Base-by-base conservation (phyloP, 108 stramenopile species). In the Conticribra guillardii region DNA sequence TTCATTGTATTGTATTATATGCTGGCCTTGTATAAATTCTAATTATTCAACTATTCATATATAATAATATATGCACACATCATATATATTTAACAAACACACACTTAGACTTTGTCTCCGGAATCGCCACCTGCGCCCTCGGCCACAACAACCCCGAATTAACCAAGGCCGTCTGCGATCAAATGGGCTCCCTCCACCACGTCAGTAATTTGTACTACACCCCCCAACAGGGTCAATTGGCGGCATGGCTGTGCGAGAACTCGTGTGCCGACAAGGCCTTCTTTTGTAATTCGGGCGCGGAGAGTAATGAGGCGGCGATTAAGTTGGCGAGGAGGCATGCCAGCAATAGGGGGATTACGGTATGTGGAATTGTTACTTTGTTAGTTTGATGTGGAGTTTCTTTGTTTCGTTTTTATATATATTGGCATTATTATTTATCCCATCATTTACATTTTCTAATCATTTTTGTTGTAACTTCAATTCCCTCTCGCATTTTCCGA, bases 281-380 rank as follows among this genome's bases (percentile, higher is more conserved):
- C 83, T 99, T 99, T 80, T 99, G 97, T 82, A 99, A 99, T 76
- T 88, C 86, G 2, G 98, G 98, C 5, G 97, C 96, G 7, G 98
- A 99, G 76, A 94, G 96, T 59, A 98, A 97, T 68, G 98, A 99
- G 82, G 98, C 91, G 0, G 97, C 96, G 24, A 95, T 99, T 64
- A 99, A 99, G 79, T 75, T 94, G 32, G 92, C 97, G 26, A 91
- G 97, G 59, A 87, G 91, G 69, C 87, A 96, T 72, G 96, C 94
- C 7, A 60, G 46, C 60, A 82, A 89, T 58, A 68, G 88, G 26
- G 93, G 91, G 8, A 90, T 95, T 55, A 84, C 82, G 18, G 87
- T 83, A 72, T 73, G 87, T 70, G 31, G 22, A 54, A 16, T 52
- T 53, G 19, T 14, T 53, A 24, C 52, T 54, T 29, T 31, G 3